Conservation (phyloP, 495 filamentous ascomycete species). For the Penicilliopsis zonata region DNA sequence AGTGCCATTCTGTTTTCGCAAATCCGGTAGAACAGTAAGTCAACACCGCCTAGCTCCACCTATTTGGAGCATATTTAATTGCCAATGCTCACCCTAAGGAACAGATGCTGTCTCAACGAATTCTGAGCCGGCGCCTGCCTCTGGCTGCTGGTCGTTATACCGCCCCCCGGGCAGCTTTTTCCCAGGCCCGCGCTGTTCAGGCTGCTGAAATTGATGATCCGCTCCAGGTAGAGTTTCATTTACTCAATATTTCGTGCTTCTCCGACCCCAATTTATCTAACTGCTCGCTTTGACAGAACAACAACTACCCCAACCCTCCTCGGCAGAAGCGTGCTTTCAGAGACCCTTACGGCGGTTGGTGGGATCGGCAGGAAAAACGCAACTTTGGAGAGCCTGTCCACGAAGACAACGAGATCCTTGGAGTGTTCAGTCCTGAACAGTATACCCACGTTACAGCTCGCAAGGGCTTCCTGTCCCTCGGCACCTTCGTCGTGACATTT, state of each 20-base stretch:
- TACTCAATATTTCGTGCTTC: slow-evolving; percentile 1
- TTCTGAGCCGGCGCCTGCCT: slow-evolving; percentile 36
- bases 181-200: slow-evolving; percentile 35
- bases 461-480: slow-evolving; percentile 62
- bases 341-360: slow-evolving; percentile 91
- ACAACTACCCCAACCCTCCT: slow-evolving; percentile 83
- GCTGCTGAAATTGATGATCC: slow-evolving; percentile 63
- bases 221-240: slow-evolving; percentile 51
- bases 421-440: slow-evolving; percentile 78
- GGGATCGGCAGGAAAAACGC: slow-evolving; percentile 92
- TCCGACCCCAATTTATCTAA: slow-evolving; percentile 7
- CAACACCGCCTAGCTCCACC: neutral
- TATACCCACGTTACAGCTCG: slow-evolving; percentile 72
- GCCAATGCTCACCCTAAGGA: slow-evolving; percentile 7
- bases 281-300: slow-evolving; percentile 49
- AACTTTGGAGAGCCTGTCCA: slow-evolving; percentile 94
- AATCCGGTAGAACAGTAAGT: slow-evolving; percentile 21
- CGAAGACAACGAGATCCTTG: slow-evolving; percentile 92
- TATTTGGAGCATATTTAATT: slow-evolving; percentile 4
- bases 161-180: slow-evolving; percentile 41
- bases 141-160: slow-evolving; percentile 33
- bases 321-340: slow-evolving; percentile 73
- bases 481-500: slow-evolving; percentile 58
- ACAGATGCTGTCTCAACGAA: slow-evolving; percentile 58
- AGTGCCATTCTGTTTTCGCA: slow-evolving; percentile 17